A percentile compares a stretch with the other conserved stretches of the same genome.
Conservation (phyloP, 768 basidiomycete genomes). For the Coprinopsis strossmayeri region DNA sequence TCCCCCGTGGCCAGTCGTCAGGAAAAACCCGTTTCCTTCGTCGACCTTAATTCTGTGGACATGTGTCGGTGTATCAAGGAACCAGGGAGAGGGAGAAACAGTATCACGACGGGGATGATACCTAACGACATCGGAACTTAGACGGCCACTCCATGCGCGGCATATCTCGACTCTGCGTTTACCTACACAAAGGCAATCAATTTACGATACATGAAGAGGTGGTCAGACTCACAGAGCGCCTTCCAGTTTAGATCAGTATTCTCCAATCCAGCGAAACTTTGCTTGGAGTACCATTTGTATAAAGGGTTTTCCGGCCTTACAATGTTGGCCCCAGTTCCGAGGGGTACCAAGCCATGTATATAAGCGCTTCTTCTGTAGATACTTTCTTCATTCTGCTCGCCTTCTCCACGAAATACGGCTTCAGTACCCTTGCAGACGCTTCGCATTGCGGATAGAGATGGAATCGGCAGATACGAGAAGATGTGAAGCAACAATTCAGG, state of each 20-base stretch:
- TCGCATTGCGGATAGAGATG: conserved; percentile 25
- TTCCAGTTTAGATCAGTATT: conserved; percentile 1
- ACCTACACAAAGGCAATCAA: background rate
- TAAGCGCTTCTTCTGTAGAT: background rate
- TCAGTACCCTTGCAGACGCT: background rate
- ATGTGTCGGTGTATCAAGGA: conserved; percentile 1
- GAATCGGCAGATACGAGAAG: conserved; percentile 43
- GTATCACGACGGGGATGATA: background rate
- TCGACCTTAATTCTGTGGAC: conserved; percentile 80
- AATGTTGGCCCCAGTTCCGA: background rate
- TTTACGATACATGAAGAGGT: background rate
- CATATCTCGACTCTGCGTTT: conserved; percentile 1
- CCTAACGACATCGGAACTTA: background rate
- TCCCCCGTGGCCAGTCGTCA: conserved; percentile 49
- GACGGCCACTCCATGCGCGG: background rate
- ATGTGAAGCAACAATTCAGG: conserved; percentile 49
- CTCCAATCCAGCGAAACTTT: background rate
- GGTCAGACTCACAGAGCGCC: conserved; percentile 2
- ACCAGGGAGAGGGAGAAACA: background rate
- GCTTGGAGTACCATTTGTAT: background rate
- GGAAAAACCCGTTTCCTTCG: conserved; percentile 48
- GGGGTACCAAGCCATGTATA: background rate
- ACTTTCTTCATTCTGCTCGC: background rate
- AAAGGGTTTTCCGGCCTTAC: background rate
- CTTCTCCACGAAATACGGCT: conserved; percentile 33